These are phyloP conservation scores for Globisporangium irregulare DNA, from an alignment of 352 stramenopile genomes.

Conservation along the genomic window DNA sequence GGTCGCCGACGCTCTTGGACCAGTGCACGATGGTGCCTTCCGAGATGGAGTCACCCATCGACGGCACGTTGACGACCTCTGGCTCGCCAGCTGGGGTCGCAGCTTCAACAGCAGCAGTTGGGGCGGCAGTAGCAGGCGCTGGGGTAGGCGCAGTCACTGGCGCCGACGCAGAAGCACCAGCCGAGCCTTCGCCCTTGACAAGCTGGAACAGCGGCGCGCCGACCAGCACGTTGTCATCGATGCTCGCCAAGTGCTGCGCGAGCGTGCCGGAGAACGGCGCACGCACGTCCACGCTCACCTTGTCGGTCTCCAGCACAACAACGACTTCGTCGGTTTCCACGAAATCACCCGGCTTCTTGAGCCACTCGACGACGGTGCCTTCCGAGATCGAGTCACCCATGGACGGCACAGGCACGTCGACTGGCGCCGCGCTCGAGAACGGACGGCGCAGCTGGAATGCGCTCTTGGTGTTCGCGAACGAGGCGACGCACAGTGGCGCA, in stretches of 20 bases:
- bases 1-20: slow-evolving; percentile 90
- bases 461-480: slow-evolving; percentile 6
- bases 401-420: slow-evolving; percentile 81
- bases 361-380: slow-evolving; percentile 96
- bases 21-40: slow-evolving; percentile 97
- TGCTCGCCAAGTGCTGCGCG: slow-evolving; percentile 89
- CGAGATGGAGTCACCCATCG: slow-evolving; percentile 96
- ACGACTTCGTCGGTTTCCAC: slow-evolving; percentile 96
- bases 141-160: slow-evolving; percentile 8
- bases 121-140: slow-evolving; percentile 12
- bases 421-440: slow-evolving; percentile 25
- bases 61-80: slow-evolving; percentile 71
- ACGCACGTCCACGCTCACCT: slow-evolving; percentile 92
- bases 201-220: slow-evolving; percentile 90
- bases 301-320: slow-evolving; percentile 98
- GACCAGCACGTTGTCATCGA: slow-evolving; percentile 97
- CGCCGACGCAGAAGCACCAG: slow-evolving; percentile 18
- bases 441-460: slow-evolving; percentile 30
- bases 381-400: slow-evolving; percentile 98
- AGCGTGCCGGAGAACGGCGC: slow-evolving; percentile 90
- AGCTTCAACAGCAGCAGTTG: neutral
- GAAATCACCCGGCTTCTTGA: slow-evolving; percentile 91
- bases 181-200: slow-evolving; percentile 25
- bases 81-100: slow-evolving; percentile 22
- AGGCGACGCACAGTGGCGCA: neutral